Base-by-base conservation (phyloP, 2,329 filamentous ascomycete species). In the Trichoderma asperellum region DNA sequence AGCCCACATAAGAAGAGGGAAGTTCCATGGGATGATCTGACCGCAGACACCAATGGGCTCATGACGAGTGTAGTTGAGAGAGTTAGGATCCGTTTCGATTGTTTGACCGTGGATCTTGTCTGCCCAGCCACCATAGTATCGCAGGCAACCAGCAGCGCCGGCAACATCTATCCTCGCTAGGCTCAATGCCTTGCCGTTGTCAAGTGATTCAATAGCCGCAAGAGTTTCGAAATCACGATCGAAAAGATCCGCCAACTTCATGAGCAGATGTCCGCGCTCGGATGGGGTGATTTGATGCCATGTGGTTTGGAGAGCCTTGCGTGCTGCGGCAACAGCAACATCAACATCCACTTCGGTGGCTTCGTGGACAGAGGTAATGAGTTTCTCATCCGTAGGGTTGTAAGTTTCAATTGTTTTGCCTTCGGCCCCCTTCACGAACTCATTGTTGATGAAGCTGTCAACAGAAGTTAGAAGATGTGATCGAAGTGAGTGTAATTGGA, bases 51-150 rank as follows among this genome's bases (percentile, higher is more conserved):
- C 91, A 73, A 87, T 84, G 10, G 93, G 92, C 85, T 97, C 92
- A 74, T 89, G 88, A 76, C 77, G 77, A 73, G 92, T 94, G 84
- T 96, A 96, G 84, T 92, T 91, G 81, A 90, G 93, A 73, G 40
- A 43, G 40, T 92, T 90, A 70, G 88, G 87, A 76, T 87, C 84
- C 74, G 93, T 92, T 76, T 96, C 92, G 73, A 96, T 89, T 69
- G 93, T 93, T 85, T 94, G 93, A 81, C 94, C 93, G 81, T 90
- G 86, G 73, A 96, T 90, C 89, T 97, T 97, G 86, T 97, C 94
- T 76, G 93, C 92, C 90, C 92, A 97, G 71, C 94, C 94, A 77
- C 87, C 93, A 76, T 82, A 83, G 79, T 83, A 97, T 81, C 94
- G 89, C 76, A 97, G 81, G 82, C 87, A 91, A 93, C 93, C 55